Base-by-base conservation (phyloP, 345 rosid species). In the Bretschneidera sinensis region DNA sequence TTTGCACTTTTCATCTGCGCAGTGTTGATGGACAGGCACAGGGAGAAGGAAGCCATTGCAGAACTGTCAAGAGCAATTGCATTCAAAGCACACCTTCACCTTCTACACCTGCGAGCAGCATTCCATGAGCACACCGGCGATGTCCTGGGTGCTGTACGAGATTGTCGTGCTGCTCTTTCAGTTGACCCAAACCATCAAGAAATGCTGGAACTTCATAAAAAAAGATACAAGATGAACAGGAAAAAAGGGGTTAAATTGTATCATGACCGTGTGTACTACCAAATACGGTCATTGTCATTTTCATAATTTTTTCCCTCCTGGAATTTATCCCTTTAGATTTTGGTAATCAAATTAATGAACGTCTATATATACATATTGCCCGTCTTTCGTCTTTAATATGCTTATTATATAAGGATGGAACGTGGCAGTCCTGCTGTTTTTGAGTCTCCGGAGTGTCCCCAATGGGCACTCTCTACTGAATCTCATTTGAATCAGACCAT, bases 101-200 rank as follows among this genome's bases (percentile, higher is more conserved):
- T 94, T 47, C 95, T 90, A 3, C 97, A 94, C 71, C 69, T 94
- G 65, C 76, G 97, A 22, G 99, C 99, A 0, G 97, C 99, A 21
- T 94, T 94, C 74, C 88, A 90, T 0, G 97, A 94, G 81, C 95
- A 90, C 24, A 68, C 75, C 0, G 89, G 95, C 1, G 92, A 90
- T 60, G 96, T 77, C 0, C 17, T 69, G 24, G 86, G 78, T 14
- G 99, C 91, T 0, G 74, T 84, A 13, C 65, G 95, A 24, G 99
- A 94, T 68, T 94, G 99, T 63, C 90, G 96, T 24, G 97, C 99
- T 0, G 99, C 99, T 48, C 95, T 94, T 23, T 90, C 92, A 5
- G 86, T 94, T 0, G 99, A 94, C 51, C 99, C 99, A 20, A 82
- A 86, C 54, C 95, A 94, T 72, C 97, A 78, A 72, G 99, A 94